Evolutionary conservation across 2,329 filamentous ascomycete species (phyloP).

Genomic region (Monilinia vaccinii-corymbosi): DNA sequence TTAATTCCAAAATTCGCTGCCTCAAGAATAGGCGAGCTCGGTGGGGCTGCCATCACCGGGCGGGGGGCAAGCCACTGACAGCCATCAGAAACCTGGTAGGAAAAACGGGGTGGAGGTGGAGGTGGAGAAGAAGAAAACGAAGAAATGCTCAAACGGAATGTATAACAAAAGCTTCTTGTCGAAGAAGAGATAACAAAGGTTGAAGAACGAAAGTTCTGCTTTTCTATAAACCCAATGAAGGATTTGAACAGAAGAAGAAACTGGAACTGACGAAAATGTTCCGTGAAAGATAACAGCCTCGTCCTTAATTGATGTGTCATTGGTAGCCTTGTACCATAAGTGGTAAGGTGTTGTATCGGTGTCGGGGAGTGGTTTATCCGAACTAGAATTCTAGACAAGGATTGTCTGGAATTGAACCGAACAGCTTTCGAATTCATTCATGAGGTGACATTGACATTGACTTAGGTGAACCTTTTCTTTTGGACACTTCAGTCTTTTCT

Average conservation of each 20-base stretch:
- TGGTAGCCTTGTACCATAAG: not conserved
- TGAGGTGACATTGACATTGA: not conserved
- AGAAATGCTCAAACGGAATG: not conserved
- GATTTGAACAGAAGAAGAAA: not conserved
- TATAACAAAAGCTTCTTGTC: not conserved
- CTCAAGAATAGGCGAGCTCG: constrained; percentile 2
- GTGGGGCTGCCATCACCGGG: not conserved
- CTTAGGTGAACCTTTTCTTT: not conserved
- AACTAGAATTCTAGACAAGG: not conserved
- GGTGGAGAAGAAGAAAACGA: not conserved
- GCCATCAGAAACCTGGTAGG: not conserved
- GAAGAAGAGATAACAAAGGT: not conserved
- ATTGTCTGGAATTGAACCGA: not conserved
- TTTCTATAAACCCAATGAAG: not conserved
- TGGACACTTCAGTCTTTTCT: not conserved
- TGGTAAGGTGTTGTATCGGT: not conserved
- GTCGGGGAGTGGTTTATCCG: not conserved
- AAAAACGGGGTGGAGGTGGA: not conserved
- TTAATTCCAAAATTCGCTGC: not conserved
- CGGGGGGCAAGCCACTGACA: not conserved
- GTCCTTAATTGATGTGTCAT: not conserved
- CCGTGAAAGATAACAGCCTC: not conserved
- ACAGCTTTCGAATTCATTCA: constrained; percentile 3
- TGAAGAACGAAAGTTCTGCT: not conserved
- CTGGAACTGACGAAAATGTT: not conserved